Percentiles rank a stretch among this genome's conserved stretches.
phyloP scores from a whole-genome alignment of 2,329 filamentous ascomycete genomes.

The Calycina herbarum region DNA sequence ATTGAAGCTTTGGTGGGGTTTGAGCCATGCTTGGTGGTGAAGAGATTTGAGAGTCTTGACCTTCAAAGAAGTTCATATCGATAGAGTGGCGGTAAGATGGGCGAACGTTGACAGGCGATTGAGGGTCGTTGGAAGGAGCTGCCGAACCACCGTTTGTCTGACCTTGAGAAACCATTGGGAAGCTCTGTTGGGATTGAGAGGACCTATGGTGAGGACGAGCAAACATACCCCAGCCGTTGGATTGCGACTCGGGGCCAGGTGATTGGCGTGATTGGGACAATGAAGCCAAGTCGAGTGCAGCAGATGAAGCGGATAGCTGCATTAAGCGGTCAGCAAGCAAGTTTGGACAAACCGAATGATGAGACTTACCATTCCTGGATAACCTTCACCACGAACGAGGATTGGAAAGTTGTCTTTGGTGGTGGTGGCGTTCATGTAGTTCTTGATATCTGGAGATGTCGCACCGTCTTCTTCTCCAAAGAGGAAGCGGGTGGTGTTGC shows the following conservation, averaged over 20 bases:
- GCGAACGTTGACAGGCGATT: slow-evolving; percentile 49
- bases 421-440: slow-evolving; percentile 68
- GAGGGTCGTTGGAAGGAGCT: slow-evolving; percentile 42
- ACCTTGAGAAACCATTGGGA: slow-evolving; percentile 29
- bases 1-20: slow-evolving; percentile 73
- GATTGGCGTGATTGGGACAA: slow-evolving; percentile 59
- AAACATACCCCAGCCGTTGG: slow-evolving; percentile 37
- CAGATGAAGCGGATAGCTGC: slow-evolving; percentile 78
- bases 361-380: slow-evolving; percentile 35
- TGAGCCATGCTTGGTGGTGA: slow-evolving; percentile 53
- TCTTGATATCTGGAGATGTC: slow-evolving; percentile 57
- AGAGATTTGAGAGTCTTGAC: slow-evolving; percentile 35
- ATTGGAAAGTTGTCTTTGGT: slow-evolving; percentile 87
- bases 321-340: slow-evolving; percentile 43
- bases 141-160: slow-evolving; percentile 37
- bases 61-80: slow-evolving; percentile 50
- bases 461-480: slow-evolving; percentile 74
- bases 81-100: slow-evolving; percentile 58
- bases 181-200: slow-evolving; percentile 49
- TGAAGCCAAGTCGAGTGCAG: slow-evolving; percentile 73
- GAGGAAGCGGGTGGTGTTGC: slow-evolving; percentile 81
- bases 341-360: slow-evolving; percentile 8
- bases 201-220: slow-evolving; percentile 31
- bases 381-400: slow-evolving; percentile 63
- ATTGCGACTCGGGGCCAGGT: slow-evolving; percentile 56